A percentile compares a stretch with the other conserved stretches of the same genome.
Evolutionary conservation across 176 grass and related monocot genomes (phyloP).

Genomic region (Phragmites australis): DNA sequence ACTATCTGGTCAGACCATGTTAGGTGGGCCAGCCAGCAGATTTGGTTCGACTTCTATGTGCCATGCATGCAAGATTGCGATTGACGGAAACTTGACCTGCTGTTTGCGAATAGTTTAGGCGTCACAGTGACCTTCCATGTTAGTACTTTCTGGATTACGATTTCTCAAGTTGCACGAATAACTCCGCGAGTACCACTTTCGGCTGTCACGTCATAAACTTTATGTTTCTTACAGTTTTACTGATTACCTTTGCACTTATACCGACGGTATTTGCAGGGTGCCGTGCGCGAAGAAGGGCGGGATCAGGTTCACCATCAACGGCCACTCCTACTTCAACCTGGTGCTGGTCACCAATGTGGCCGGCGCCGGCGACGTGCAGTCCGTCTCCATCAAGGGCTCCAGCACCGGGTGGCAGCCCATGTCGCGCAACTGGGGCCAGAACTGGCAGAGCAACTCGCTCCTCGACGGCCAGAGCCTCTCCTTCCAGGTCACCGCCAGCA

Average conservation of each 20-base stretch:
- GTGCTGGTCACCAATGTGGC: constrained; percentile 88
- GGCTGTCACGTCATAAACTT: neutral
- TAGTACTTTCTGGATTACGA: neutral
- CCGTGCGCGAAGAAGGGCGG: constrained; percentile 91
- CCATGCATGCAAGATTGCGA: constrained; percentile 28
- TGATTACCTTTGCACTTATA: neutral
- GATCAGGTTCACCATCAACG: constrained; percentile 88
- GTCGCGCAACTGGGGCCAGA: constrained; percentile 90
- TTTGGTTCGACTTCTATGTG: neutral
- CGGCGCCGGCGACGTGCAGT: constrained; percentile 68
- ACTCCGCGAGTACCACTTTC: neutral
- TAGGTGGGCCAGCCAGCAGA: constrained; percentile 6
- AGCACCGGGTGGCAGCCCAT: constrained; percentile 72
- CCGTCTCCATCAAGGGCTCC: constrained; percentile 85
- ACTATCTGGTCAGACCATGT: neutral
- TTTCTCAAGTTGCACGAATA: neutral
- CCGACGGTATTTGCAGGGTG: constrained; percentile 38
- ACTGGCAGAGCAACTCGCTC: constrained; percentile 94
- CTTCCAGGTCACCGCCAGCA: constrained; percentile 71
- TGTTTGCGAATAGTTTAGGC: constrained; percentile 13
- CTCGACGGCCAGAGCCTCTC: constrained; percentile 78
- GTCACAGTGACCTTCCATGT: neutral
- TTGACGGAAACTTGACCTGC: neutral
- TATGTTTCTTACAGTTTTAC: neutral
- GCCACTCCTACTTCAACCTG: constrained; percentile 93